Percentiles rank a stretch among this genome's conserved stretches.
Evolutionary conservation across 2,329 filamentous ascomycete genomes (phyloP).

Genomic region (Colletotrichum gloeosporioides): DNA sequence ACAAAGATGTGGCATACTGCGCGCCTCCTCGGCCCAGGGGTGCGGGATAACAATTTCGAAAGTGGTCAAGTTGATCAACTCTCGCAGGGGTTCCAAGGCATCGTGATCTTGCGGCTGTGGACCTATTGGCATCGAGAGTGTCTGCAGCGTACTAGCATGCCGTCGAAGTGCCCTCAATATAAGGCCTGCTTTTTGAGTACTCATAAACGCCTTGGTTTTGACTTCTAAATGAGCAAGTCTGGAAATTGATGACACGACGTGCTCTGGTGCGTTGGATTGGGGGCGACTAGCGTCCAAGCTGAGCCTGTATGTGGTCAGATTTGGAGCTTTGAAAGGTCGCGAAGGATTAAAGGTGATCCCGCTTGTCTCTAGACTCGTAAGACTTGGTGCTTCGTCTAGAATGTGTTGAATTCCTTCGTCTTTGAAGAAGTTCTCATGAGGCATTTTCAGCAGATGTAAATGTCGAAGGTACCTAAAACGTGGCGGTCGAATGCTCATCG

Average conservation of each 20-base stretch:
- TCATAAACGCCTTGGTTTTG: neutral
- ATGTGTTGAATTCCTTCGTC: neutral
- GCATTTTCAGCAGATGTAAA: neutral
- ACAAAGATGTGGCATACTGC: neutral
- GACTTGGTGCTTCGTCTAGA: neutral
- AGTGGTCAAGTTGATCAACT: neutral
- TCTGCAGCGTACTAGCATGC: neutral
- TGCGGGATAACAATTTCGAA: neutral
- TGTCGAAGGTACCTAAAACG: neutral
- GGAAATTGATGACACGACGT: neutral
- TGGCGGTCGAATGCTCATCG: neutral
- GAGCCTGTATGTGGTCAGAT: neutral
- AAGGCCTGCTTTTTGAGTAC: neutral
- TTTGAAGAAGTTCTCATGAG: neutral
- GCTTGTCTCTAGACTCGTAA: neutral
- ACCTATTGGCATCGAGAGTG: neutral
- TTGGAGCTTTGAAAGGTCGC: neutral
- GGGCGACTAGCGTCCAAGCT: neutral
- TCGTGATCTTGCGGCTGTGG: neutral
- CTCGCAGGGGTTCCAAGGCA: neutral
- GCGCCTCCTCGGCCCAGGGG: neutral
- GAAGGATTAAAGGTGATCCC: neutral
- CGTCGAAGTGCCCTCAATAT: neutral
- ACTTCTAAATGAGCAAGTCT: neutral
- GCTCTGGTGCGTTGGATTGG: neutral